Percentiles rank a stretch among this genome's conserved stretches.
These are phyloP conservation scores for Thecaphora thlaspeos DNA, from an alignment of 1,284 basidiomycete genomes.

Conservation along the genomic window DNA sequence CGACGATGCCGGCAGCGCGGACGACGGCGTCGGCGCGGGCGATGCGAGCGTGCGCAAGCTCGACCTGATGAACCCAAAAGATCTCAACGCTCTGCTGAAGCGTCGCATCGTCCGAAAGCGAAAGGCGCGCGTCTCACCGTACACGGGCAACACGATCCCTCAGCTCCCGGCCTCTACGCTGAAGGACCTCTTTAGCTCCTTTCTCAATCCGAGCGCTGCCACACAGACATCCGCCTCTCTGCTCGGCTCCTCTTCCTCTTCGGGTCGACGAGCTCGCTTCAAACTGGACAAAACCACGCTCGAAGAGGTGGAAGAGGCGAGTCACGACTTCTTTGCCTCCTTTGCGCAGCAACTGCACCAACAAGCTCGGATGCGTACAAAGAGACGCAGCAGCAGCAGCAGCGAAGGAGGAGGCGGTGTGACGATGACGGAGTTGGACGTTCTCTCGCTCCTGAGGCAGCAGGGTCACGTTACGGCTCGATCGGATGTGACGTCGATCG, in stretches of 20 bases:
- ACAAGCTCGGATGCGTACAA: conserved; percentile 10
- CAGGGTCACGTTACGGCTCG: conserved; percentile 27
- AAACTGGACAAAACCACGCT: conserved; percentile 22
- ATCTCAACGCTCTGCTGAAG: conserved; percentile 33
- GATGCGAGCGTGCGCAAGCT: conserved; percentile 7
- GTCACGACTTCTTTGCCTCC: conserved; percentile 28
- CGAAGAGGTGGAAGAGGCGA: conserved; percentile 24
- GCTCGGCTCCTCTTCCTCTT: conserved; percentile 1
- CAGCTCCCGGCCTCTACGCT: conserved; percentile 25
- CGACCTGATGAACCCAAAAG: conserved; percentile 24
- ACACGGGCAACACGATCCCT: conserved; percentile 15
- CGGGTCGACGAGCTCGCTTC: background rate
- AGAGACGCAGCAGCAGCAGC: background rate
- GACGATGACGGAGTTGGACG: conserved; percentile 26
- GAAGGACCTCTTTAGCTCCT: conserved; percentile 27
- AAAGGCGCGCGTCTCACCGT: conserved; percentile 19
- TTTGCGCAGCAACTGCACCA: conserved; percentile 13
- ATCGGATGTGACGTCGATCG: conserved; percentile 19
- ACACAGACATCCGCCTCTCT: conserved; percentile 3
- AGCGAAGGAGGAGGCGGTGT: background rate
- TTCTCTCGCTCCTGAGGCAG: conserved; percentile 22
- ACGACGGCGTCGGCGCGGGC: conserved; percentile 11
- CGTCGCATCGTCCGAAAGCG: conserved; percentile 31
- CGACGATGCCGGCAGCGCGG: conserved; percentile 10
- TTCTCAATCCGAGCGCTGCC: conserved; percentile 13